A percentile compares a stretch with the other conserved stretches of the same genome.
These are phyloP conservation scores for Paratinospora sagittata DNA, from an alignment of 164 flowering plant species.

Conservation along the genomic window DNA sequence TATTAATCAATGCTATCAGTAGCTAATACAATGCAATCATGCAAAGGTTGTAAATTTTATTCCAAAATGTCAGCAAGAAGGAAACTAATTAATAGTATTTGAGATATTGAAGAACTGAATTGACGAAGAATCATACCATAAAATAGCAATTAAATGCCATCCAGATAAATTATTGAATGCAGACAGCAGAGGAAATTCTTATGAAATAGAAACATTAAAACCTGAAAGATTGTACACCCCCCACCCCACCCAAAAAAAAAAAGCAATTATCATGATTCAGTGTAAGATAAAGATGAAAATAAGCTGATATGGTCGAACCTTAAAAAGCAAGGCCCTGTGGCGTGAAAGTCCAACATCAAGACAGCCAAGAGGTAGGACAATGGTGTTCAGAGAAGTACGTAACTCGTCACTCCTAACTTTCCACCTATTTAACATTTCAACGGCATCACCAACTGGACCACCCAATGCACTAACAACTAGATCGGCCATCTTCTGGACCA, in stretches of 20 bases:
- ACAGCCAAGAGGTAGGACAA: conserved; percentile 79
- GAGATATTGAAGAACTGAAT: background rate
- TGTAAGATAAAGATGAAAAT: background rate
- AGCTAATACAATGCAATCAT: background rate
- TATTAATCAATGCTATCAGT: background rate
- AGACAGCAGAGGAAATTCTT: background rate
- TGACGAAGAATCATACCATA: background rate
- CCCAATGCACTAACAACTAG: conserved; percentile 88
- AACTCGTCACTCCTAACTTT: conserved; percentile 53
- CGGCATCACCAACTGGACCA: conserved; percentile 91
- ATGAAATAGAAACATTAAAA: background rate
- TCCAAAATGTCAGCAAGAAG: background rate
- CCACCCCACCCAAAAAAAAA: background rate
- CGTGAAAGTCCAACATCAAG: conserved; percentile 95
- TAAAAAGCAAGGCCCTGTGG: conserved; percentile 93
- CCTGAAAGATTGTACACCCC: background rate
- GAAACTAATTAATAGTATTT: background rate
- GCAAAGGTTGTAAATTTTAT: background rate
- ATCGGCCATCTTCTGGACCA: conserved; percentile 78
- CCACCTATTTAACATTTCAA: conserved; percentile 76
- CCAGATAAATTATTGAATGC: background rate
- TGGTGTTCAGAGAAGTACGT: conserved; percentile 44
- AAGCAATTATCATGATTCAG: background rate
- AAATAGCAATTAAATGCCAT: background rate
- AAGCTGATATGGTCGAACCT: conserved; percentile 43